Percentiles rank a stretch among this genome's conserved stretches.
These are phyloP conservation scores for Saccharomyces hybrid DNA, from an alignment of 1,139 yeast genomes.

Conservation along the genomic window DNA sequence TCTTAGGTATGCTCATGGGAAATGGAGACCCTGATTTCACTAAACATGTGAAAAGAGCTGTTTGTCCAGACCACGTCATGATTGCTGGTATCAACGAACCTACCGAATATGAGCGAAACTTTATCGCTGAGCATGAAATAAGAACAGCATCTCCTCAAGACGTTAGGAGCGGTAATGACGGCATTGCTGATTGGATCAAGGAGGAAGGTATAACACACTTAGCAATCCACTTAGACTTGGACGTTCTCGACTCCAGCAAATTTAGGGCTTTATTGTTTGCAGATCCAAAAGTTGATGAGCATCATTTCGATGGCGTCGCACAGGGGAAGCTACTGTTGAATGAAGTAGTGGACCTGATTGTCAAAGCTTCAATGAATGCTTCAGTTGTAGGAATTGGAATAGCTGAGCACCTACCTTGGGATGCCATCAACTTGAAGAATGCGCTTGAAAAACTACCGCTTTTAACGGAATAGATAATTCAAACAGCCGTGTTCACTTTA, in stretches of 20 bases:
- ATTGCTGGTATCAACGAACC: conserved; percentile 1
- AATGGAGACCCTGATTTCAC: conserved; percentile 1
- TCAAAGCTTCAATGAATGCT: background rate
- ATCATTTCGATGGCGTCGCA: background rate
- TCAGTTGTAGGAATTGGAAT: conserved; percentile 1
- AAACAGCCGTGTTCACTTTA: background rate
- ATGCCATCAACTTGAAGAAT: background rate
- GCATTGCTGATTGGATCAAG: conserved; percentile 1
- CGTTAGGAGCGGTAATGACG: background rate
- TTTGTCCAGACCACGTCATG: background rate
- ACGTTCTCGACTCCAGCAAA: conserved; percentile 1
- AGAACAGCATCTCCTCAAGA: conserved; percentile 1
- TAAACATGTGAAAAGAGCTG: background rate
- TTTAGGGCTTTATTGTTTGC: conserved; percentile 1
- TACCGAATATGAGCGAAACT: conserved; percentile 1
- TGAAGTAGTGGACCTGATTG: background rate
- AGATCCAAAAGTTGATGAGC: background rate
- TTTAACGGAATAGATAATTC: background rate
- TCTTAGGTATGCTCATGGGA: conserved; percentile 1
- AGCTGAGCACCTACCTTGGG: conserved; percentile 2
- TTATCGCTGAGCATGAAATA: background rate
- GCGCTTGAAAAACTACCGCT: conserved; percentile 1
- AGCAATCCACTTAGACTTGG: conserved; percentile 1
- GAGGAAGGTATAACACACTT: conserved; percentile 1
- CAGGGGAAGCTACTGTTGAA: background rate